Base-by-base conservation (phyloP, 1,284 basidiomycete genomes). In the Ceratobasidium sp. region DNA sequence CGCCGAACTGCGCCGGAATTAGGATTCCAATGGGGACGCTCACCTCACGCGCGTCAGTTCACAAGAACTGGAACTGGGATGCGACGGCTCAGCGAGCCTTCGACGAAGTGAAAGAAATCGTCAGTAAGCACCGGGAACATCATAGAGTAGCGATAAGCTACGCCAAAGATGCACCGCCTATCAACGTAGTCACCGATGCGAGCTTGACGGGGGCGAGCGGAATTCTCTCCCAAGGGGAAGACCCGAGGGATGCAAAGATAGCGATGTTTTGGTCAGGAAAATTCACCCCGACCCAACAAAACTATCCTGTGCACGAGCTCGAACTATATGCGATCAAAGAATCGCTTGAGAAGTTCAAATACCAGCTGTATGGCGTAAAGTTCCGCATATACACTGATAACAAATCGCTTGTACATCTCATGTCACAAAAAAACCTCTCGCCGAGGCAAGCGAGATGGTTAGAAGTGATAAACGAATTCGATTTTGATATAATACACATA, bases 201-300 rank as follows among this genome's bases (percentile, higher is more conserved):
- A 76, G 72, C 1, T 28, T 75, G 2, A 77, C 76, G n/a, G n/a
- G n/a, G n/a, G n/a, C n/a, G n/a, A n/a, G n/a, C n/a, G n/a, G n/a
- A n/a, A n/a, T n/a, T n/a, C 0, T 76, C 79, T 1, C 74, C 62
- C 80, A 76, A 73, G 78, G 76, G 21, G 70, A 73, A 36, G 77
- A 76, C 34, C 61, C 62, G 3, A 28, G 69, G 18, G 75, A 52
- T 55, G 78, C 76, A 0, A 55, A 72, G 0, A 72, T 79, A 3
- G 73, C 76, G 6, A 48, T 48, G 41, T 83, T 83, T 72, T 82
- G 77, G 72, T 83, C 80, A 0, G 81, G 79, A 0, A 83, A 83
- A 59, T 74, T 83, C 46, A 81, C 79, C 43, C 55, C 77, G 0
- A 80, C 81, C 0, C 74, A 82, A 71, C 84, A 52, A 76, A 84